Evolutionary conservation across 257 asterid species (phyloP), one percentile per base, ranked within the genome.

Genomic region (Primulina tabacum): DNA sequence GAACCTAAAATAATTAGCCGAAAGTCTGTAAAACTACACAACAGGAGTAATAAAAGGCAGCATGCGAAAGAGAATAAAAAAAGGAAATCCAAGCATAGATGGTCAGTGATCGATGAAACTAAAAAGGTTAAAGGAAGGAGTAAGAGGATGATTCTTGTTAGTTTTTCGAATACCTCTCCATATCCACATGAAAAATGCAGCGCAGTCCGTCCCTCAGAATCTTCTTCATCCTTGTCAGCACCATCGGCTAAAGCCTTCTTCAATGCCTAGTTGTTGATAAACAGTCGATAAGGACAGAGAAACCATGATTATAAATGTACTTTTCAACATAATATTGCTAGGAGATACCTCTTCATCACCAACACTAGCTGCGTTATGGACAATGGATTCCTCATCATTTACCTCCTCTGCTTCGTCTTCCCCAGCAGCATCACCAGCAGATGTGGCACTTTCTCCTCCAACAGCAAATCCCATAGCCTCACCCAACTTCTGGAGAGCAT

Each of bases 151-250:
- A n/a, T 8, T 67, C 7, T 17, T 55, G 24, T 55, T 8, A 4
- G 58, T 43, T 61, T 24, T 57, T 24, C 21, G 4, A 47, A 64
- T 85, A 94, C 99, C 98, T 92, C 98, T 68, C 99, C 99, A 69
- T 94, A 89, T 76, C 99, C 98, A 79, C 99, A 94, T 20, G 99
- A 91, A 83, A 94, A 92, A 85, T 92, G 99, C 81, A 94, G 81
- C n/a, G 98, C 98, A 5, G 99, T 94, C 82, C 98, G 89, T 79
- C 97, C 98, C 83, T 89, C 99, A 0, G 98, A 87, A 79, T 94
- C 99, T 82, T 92, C 98, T 78, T 92, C 99, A 68, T 94, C 98
- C 83, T 92, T 87, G 77, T 94, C 92, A 77, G 94, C 93, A 68
- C 98, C 99, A 60, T 76, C 87, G 65, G 95, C 87, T 21, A 94